Base-by-base conservation (phyloP, 805 yeast genomes). In the Candida ortonii region DNA sequence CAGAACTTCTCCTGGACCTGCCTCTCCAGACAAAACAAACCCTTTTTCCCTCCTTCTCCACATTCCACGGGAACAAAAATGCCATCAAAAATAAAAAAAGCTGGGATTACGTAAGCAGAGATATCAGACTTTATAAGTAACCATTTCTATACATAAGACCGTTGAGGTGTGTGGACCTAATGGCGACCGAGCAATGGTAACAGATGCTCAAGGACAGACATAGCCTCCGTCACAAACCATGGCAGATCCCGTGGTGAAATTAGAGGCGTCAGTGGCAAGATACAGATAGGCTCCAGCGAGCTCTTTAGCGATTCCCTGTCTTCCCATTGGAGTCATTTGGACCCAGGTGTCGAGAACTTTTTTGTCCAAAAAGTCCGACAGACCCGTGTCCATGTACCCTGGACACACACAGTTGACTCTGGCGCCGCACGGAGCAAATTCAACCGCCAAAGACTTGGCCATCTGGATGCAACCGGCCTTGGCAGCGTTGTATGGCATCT, bases 11-110 rank as follows among this genome's bases (percentile, higher is more conserved):
- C n/a, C n/a, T n/a, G n/a, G n/a, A n/a, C n/a, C n/a, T n/a, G n/a
- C n/a, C n/a, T n/a, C n/a, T n/a, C n/a, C n/a, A n/a, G n/a, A n/a
- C n/a, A n/a, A n/a, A n/a, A n/a, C n/a, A n/a, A n/a, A n/a, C n/a
- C 22, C 10, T 20, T 20, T 20, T 20, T 20, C 9, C 22, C 22
- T 10, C 10, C 22, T 22, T 33, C 43, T 42, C 14, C 37, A 25
- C 9, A 25, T 25, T 10, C 9, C 19, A 35, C 30, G 53, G 12
- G 55, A 47, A 27, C 48, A 44, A 7, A 47, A 41, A 30, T 69
- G 69, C 21, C 78, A 77, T 40, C 77, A 78, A 46, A 74, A 77
- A 42, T 71, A 75, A 34, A 70, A n/a, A n/a, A n/a, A n/a, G n/a
- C n/a, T n/a, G n/a, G n/a, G n/a, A n/a, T n/a, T n/a, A n/a, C n/a